Evolutionary conservation across 805 yeast species (phyloP), one percentile per base, ranked within the genome.

Genomic region (Candida boidinii): DNA sequence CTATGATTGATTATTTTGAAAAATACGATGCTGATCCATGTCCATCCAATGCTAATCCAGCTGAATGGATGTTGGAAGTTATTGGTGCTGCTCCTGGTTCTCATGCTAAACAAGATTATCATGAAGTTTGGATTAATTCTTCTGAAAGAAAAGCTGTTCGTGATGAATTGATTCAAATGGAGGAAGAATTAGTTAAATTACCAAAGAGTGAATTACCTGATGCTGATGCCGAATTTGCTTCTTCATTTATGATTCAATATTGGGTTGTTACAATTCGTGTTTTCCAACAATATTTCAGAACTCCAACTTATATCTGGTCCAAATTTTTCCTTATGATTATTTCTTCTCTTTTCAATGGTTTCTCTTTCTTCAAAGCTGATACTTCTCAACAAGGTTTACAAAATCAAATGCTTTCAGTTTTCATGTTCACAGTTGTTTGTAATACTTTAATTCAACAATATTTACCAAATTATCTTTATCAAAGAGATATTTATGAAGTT

Each of bases 31-130:
- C 87, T 26, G 69, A 66, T 17, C 60, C 62, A 35, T 81, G 88
- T 60, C 87, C 88, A 15, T 59, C 64, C 6, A 64, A 66, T 26
- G 86, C 84, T 5, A 82, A 82, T 43, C 92, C 90, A 21, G 90
- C 88, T 11, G 95, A 85, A 61, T 86, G 94, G 92, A 86, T 86
- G 94, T 64, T 86, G 57, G 81, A 81, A 41, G 82, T 78, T 41
- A 80, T 79, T 46, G 87, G 88, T 48, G 87, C 87, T 34, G 86
- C 87, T 23, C 87, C 87, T 6, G 87, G 86, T 33, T 73, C 84
- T 23, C 79, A 74, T 44, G 82, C 86, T 14, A 64, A 65, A 30
- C 82, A 76, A 56, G 83, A 81, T 54, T 81, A 78, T 48, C 66
- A 73, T 48, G 79, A 81, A 48, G 85, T 80, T 30, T 84, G 96